Base-by-base conservation (phyloP, 2,329 filamentous ascomycete genomes). In the Aspergillus candidus region DNA sequence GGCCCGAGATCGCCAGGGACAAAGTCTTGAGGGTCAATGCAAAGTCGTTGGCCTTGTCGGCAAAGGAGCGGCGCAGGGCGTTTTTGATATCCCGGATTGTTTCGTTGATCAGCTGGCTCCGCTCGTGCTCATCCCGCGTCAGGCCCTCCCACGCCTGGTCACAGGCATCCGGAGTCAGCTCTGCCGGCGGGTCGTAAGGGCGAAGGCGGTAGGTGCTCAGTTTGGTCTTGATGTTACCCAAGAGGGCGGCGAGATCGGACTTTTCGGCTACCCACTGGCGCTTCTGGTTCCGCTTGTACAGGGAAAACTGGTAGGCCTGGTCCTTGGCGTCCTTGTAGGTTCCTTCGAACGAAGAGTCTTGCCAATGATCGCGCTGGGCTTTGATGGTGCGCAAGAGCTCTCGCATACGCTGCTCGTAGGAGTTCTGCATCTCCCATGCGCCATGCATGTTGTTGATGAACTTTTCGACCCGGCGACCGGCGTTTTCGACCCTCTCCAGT, bases 41-140 rank as follows among this genome's bases (percentile, higher is more conserved):
- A 70, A 98, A 96, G 68, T 97, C 91, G 61, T 98, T 98, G 49
- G 93, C 93, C 72, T 96, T 97, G 71, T 97, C 90, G 12, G 93
- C 93, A 66, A 98, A 98, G 1, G 86, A 88, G 59, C 84, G 88
- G 38, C 93, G 86, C 27, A 98, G 79, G 10, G 83, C 84, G 64
- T 98, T 96, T 67, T 98, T 98, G 76, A 98, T 97, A 65, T 98
- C 93, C 74, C 93, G 80, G 56, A 98, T 98, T 6, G 89, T 96
- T 68, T 97, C 93, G 66, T 98, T 98, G 68, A 98, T 97, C 56
- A 94, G 71, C 67, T 95, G 90, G 50, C 90, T 94, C 55, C 90
- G 81, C 50, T 80, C 80, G 72, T 94, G 89, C 71, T 98, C 93
- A 10, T 87, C 79, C 58, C 85, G 82, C 55, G 93, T 84, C 56